Evolutionary conservation across 768 basidiomycete species (phyloP), one percentile per base, ranked within the genome.

Genomic region (Tricholomella constricta): DNA sequence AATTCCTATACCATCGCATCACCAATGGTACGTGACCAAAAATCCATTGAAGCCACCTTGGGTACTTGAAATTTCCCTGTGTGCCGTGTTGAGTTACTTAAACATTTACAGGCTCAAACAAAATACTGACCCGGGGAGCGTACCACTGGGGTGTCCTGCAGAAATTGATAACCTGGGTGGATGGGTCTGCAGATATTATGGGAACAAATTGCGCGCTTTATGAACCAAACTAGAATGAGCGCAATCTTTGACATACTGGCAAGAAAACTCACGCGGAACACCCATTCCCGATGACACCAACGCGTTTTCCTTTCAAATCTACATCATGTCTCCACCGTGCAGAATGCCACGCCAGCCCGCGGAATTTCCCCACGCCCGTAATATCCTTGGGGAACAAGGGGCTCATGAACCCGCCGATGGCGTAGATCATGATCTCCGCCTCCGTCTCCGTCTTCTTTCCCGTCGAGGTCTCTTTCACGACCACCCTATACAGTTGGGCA

Each of bases 251-350:
- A 56, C 52, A 36, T 35, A 36, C 23, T 43, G 48, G 37, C 52
- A 52, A 59, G 56, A 22, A 14, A 31, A 72, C 76, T 59, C 61
- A 83, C 76, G 77, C 83, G 36, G 80, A 82, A 55, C 79, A 84
- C 3, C 83, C 85, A 60, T 85, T 85, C 34, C 84, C 85, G 61
- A 86, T 78, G 12, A 86, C 78, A 1, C 79, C 84, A 6, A 88
- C 75, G 23, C 73, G 69, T 65, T 83, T 84, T 2, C 77, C 78
- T 52, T 68, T 68, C 50, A 86, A 61, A 38, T 73, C 62, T 15
- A 85, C 74, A 58, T 79, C 79, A 44, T 82, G 79, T 40, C 74
- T 67, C 86, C 86, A 79, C 48, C 65, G 60, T 19, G 80, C 77
- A 26, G 83, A 81, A 63, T 86, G 85, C 69, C 79, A 86, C 15